Evolutionary conservation across 352 stramenopile species (phyloP), one percentile per base, ranked within the genome.

Genomic region (Phytophthora sp.): DNA sequence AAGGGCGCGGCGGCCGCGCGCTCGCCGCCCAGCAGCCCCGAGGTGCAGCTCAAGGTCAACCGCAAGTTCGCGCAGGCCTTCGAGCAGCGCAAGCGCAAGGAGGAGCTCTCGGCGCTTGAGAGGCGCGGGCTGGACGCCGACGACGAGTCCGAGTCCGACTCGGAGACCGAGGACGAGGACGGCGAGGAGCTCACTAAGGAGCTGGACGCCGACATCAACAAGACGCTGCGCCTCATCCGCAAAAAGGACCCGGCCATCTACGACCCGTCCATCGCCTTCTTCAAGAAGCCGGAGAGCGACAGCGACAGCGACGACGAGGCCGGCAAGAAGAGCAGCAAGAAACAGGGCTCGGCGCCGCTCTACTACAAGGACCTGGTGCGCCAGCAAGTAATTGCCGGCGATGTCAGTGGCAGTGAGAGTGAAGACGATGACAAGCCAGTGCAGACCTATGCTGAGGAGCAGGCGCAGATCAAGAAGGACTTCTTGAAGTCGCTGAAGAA

Each of bases 331-430:
- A 72, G 60, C 51, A 72, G 74, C 37, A 64, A 76, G 56, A 64
- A 77, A 41, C 87, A 79, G 28, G 54, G 59, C 4, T 58, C 54
- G 7, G 67, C 70, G 18, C 87, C 87, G 24, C 54, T 94, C 49
- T 94, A 96, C 54, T 96, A 96, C 81, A 99, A 98, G 65, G 97
- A 99, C 81, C 77, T 99, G 26, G 81, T 98, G 35, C 84, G 97
- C 11, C 92, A 98, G 54, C 92, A 99, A 68, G 94, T 97, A 42
- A 90, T 99, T 17, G 91, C 82, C 0, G 89, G 87, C 1, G 76
- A 96, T 37, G 61, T 90, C 7, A 84, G 76, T 54, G 88, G 70
- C 38, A 77, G 69, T 30, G 84, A 97, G 38, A 78, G 88, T 3
- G 87, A 92, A 17, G 74, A 87, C 4, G 65, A 84, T 15, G 54